Percentiles rank a stretch among this genome's conserved stretches.
phyloP scores from a whole-genome alignment of 495 filamentous ascomycete genomes.

The Podospora tetraspora region DNA sequence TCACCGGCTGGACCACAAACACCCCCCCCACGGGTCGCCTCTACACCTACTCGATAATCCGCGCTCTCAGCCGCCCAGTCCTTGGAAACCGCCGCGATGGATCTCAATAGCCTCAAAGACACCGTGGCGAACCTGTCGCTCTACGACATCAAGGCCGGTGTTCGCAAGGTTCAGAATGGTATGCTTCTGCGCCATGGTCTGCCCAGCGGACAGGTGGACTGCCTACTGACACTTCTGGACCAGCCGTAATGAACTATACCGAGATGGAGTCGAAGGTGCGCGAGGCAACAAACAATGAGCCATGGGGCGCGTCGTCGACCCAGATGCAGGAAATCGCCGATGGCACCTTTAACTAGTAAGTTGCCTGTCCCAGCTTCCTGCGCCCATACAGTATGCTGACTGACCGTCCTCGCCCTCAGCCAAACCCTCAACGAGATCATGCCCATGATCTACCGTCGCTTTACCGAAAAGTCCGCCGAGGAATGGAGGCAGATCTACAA shows the following conservation, averaged over 20 bases:
- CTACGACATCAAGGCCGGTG: slow-evolving; percentile 95
- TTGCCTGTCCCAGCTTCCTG: slow-evolving; percentile 15
- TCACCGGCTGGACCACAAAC: neutral
- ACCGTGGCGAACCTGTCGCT: slow-evolving; percentile 89
- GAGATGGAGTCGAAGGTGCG: slow-evolving; percentile 99
- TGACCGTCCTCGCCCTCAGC: slow-evolving; percentile 41
- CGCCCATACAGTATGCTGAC: neutral
- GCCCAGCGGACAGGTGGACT: neutral
- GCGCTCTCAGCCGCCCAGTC: neutral
- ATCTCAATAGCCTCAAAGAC: slow-evolving; percentile 78
- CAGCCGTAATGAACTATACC: slow-evolving; percentile 99
- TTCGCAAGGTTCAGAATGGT: slow-evolving; percentile 99
- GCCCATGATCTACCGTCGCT: slow-evolving; percentile 99
- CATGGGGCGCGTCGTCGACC: slow-evolving; percentile 89
- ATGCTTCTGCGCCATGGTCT: slow-evolving; percentile 23
- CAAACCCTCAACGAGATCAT: slow-evolving; percentile 98
- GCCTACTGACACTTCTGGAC: slow-evolving; percentile 10
- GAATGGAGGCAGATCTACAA: slow-evolving; percentile 99
- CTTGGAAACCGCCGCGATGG: slow-evolving; percentile 49
- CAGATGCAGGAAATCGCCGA: slow-evolving; percentile 94
- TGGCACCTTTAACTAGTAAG: slow-evolving; percentile 96
- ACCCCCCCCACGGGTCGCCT: neutral
- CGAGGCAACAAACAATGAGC: slow-evolving; percentile 97
- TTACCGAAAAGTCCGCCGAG: slow-evolving; percentile 96
- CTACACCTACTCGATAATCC: neutral